phyloP scores from a whole-genome alignment of 2,329 filamentous ascomycete species.

The Colletotrichum lentis region DNA sequence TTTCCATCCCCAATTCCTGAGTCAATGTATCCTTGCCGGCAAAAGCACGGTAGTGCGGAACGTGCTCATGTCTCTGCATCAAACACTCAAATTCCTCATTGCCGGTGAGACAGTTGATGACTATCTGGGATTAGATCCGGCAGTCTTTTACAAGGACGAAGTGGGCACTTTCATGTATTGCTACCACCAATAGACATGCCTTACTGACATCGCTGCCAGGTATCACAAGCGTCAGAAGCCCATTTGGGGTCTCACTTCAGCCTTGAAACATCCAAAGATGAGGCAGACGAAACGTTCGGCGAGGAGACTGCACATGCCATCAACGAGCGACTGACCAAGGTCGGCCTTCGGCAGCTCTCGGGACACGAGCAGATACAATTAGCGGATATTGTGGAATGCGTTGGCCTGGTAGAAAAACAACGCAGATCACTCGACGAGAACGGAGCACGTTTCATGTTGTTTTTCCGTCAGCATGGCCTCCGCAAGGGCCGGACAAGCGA shows the following conservation, averaged over 20 bases:
- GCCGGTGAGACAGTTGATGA: constrained; percentile 83
- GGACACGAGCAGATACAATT: constrained; percentile 87
- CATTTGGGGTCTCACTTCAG: constrained; percentile 51
- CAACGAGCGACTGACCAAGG: constrained; percentile 77
- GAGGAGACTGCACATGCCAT: constrained; percentile 75
- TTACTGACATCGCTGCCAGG: constrained; percentile 12
- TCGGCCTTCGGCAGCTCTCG: constrained; percentile 81
- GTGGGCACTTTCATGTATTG: constrained; percentile 42
- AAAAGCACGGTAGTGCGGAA: constrained; percentile 76
- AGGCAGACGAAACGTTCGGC: constrained; percentile 71
- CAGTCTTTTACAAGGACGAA: constrained; percentile 62
- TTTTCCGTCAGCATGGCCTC: constrained; percentile 82
- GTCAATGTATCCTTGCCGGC: constrained; percentile 84
- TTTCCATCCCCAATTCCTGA: constrained; percentile 91
- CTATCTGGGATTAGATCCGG: constrained; percentile 72
- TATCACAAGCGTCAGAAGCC: constrained; percentile 40
- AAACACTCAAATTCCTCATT: constrained; percentile 81
- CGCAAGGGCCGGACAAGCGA: constrained; percentile 71
- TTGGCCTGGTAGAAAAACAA: constrained; percentile 84
- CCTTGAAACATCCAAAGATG: constrained; percentile 47
- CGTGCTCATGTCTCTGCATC: constrained; percentile 76
- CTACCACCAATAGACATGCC: background rate
- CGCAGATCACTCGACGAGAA: constrained; percentile 90
- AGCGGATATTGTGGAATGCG: constrained; percentile 84
- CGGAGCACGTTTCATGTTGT: constrained; percentile 84